Evolutionary conservation across 2,329 filamentous ascomycete species (phyloP), one percentile per base, ranked within the genome.

Genomic region (Aspergillus fumigatus): DNA sequence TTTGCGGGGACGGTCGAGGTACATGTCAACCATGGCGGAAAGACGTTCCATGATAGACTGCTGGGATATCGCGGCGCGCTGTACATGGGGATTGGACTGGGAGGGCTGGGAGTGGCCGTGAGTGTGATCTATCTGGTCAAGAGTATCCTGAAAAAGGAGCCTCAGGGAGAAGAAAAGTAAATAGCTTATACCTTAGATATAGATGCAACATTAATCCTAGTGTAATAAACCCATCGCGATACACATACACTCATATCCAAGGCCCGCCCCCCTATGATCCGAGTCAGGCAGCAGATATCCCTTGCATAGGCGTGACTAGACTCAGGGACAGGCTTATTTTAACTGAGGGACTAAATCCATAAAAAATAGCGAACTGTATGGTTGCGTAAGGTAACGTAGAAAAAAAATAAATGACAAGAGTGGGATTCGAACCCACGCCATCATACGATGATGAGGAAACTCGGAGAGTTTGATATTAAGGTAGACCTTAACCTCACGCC

Each of bases 401-500:
- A 47, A 11, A 23, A 10, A 26, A 4, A 17, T 4, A 1, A 23
- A 11, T 47, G 43, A 47, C 43, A 47, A 47, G 43, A 47, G 43
- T 47, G 43, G 43, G 43, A 47, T 47, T 47, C 43, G 43, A 47
- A 47, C 43, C 43, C 43, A 47, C 43, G 43, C 43, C 43, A 26
- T 47, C 43, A 17, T 23, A 47, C 43, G 43, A 47, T 26, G 43
- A 47, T 47, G 43, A 47, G 43, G 43, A 47, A 47, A 47, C 23
- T 47, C 21, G 2, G 1, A 3, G 9, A 47, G 23, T 25, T 25
- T 23, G 14, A 4, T 23, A 47, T 47, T 47, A 47, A 47, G 43
- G 43, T 47, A 23, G 27, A 65, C 67, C 67, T 70, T 66, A 70
- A 70, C 67, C 67, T 65, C 62, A 65, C 68, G 68, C 68, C 68